Evolutionary conservation across 306 rosid genomes (phyloP).

Genomic region (Lathyrus tuberosus): DNA sequence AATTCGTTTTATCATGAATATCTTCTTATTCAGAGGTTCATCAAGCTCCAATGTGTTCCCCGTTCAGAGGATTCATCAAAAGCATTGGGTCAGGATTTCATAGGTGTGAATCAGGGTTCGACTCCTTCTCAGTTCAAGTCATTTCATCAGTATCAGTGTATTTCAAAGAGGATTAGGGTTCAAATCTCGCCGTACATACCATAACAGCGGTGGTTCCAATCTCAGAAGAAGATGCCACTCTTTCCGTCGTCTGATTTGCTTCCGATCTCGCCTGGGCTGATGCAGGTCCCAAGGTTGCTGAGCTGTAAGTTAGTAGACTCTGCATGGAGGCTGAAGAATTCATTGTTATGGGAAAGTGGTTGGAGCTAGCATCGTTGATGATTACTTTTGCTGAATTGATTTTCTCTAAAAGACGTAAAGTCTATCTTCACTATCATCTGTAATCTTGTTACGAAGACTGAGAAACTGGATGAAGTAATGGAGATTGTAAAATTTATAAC

Average conservation of each 20-base stretch:
- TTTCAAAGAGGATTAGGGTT: too few species aligned
- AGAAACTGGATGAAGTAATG: slow-evolving; percentile 69
- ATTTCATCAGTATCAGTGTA: too few species aligned
- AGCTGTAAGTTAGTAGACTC: slow-evolving; percentile 76
- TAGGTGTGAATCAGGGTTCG: too few species aligned
- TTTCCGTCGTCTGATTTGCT: slow-evolving; percentile 76
- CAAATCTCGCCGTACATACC: slow-evolving; percentile 38
- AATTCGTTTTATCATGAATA: too few species aligned
- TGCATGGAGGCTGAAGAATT: slow-evolving; percentile 78
- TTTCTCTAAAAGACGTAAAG: slow-evolving; percentile 88
- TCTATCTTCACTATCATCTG: slow-evolving; percentile 83
- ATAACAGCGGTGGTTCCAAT: slow-evolving; percentile 91
- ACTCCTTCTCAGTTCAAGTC: too few species aligned
- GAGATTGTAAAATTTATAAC: slow-evolving; percentile 79
- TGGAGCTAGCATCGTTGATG: slow-evolving; percentile 83
- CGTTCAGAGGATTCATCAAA: too few species aligned
- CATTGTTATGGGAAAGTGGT: slow-evolving; percentile 70
- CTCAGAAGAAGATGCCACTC: slow-evolving; percentile 87
- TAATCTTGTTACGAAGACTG: slow-evolving; percentile 77
- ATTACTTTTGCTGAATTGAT: slow-evolving; percentile 87
- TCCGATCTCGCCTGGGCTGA: slow-evolving; percentile 96
- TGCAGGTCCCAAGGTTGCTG: slow-evolving; percentile 90
- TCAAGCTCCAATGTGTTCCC: too few species aligned
- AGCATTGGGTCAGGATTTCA: too few species aligned
- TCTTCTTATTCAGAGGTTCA: too few species aligned